These are phyloP conservation scores for Pleurotus giganteus DNA, from an alignment of 768 basidiomycete species.

Conservation along the genomic window DNA sequence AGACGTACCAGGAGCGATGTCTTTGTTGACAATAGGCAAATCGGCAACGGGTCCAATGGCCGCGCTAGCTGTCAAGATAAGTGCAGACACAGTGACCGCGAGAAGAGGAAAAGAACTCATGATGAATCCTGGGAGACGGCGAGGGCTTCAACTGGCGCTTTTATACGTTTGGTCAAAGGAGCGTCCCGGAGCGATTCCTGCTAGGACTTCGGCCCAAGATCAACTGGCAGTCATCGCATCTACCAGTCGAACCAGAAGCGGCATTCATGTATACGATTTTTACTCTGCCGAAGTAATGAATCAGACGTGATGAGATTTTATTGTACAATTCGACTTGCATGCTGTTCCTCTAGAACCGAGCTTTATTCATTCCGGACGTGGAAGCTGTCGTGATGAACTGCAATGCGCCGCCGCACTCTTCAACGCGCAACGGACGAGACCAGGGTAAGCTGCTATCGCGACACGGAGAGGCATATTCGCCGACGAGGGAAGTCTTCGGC, in stretches of 20 bases:
- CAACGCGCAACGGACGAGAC: too few species aligned
- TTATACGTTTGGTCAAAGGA: not conserved
- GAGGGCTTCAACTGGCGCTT: not conserved
- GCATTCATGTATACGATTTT: not conserved
- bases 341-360: too few species aligned
- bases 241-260: not conserved
- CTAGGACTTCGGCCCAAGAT: not conserved
- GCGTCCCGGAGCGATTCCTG: not conserved
- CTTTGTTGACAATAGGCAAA: constrained; percentile 2
- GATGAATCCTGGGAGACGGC: not conserved
- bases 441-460: too few species aligned
- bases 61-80: not conserved
- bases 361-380: too few species aligned
- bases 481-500: too few species aligned
- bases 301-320: too few species aligned
- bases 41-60: constrained; percentile 7
- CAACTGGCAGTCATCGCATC: too few species aligned
- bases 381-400: too few species aligned
- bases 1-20: not conserved
- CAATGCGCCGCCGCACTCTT: too few species aligned
- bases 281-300: not conserved
- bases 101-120: not conserved
- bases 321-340: too few species aligned
- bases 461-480: too few species aligned
- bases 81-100: not conserved